Evolutionary conservation across 2,329 filamentous ascomycete species (phyloP), one percentile per base, ranked within the genome.

Genomic region (Neophaeococcomyces aloes): DNA sequence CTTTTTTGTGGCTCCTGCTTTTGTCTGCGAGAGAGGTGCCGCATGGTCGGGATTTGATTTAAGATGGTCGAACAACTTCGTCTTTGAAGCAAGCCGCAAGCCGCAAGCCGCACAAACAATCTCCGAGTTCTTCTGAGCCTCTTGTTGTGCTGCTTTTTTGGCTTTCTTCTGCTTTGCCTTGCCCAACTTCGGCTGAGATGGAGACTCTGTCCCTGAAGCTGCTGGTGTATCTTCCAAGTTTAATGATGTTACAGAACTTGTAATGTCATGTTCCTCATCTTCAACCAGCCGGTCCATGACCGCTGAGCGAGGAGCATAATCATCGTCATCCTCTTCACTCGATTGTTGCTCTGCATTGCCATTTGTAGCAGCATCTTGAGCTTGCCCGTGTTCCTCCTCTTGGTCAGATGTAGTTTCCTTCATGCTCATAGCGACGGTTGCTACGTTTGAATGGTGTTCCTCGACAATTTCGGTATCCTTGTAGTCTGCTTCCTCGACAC

Each of bases 51-150:
- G 38, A 14, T 75, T 64, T 8, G 79, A 73, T 48, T 78, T 75
- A 46, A 91, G 71, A 60, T 93, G 86, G 40, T 74, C 68, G 59
- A 89, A 89, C n/a, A 93, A 63, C 51, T 78, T 79, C 5, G 76
- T 82, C 53, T 78, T 81, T 1, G 81, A 86, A 0, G 75, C 77
- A 65, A 96, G 96, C 0, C 65, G 73, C 52, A 84, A 86, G 52
- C 78, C 75, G 62, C 91, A 96, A 3, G 79, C 75, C 2, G 82
- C 75, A 59, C 91, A 96, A 55, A 80, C 80, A 41, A 85, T 75
- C 23, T 78, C 23, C 10, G 10, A 27, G 23, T 10, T 27, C 23
- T 52, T 4, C 17, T 33, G 31, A 14, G 38, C 18, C 15, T 44
- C 43, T 30, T 47, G 37, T 18, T 40, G 52, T 34, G 68, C 68